Evolutionary conservation across 129 eudicot genomes (phyloP).

Genomic region (Helichrysum umbraculigerum): DNA sequence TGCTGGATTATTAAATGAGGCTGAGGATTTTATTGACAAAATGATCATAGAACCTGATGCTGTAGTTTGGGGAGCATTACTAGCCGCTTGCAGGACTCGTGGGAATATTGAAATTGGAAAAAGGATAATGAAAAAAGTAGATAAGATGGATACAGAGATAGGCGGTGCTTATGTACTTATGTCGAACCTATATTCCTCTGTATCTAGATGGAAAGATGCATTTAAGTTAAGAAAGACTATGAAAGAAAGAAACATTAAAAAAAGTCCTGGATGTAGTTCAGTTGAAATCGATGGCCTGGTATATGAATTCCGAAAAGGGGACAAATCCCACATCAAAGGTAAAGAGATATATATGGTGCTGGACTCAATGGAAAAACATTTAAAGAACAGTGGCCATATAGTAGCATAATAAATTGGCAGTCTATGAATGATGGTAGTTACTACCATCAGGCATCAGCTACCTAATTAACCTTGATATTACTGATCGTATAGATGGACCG

Average conservation of each 20-base stretch:
- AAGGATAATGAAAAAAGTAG: conserved; percentile 37
- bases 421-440: background rate
- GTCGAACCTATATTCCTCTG: conserved; percentile 46
- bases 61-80: conserved; percentile 40
- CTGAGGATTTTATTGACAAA: conserved; percentile 35
- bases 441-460: background rate
- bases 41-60: conserved; percentile 44
- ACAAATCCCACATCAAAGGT: conserved; percentile 36
- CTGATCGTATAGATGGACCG: too few species aligned
- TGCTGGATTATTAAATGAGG: conserved; percentile 48
- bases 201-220: conserved; percentile 34
- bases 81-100: conserved; percentile 52
- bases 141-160: conserved; percentile 34
- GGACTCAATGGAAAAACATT: conserved; percentile 26
- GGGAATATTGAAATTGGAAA: conserved; percentile 44
- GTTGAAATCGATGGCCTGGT: conserved; percentile 46
- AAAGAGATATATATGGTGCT: conserved; percentile 37
- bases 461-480: too few species aligned
- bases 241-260: conserved; percentile 36
- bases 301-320: conserved; percentile 53
- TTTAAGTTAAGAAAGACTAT: conserved; percentile 40
- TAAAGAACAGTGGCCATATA: conserved; percentile 21
- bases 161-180: conserved; percentile 46
- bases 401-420: background rate
- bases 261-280: conserved; percentile 52